phyloP scores from a whole-genome alignment of 2,329 filamentous ascomycete species.

The Xylaria multiplex region DNA sequence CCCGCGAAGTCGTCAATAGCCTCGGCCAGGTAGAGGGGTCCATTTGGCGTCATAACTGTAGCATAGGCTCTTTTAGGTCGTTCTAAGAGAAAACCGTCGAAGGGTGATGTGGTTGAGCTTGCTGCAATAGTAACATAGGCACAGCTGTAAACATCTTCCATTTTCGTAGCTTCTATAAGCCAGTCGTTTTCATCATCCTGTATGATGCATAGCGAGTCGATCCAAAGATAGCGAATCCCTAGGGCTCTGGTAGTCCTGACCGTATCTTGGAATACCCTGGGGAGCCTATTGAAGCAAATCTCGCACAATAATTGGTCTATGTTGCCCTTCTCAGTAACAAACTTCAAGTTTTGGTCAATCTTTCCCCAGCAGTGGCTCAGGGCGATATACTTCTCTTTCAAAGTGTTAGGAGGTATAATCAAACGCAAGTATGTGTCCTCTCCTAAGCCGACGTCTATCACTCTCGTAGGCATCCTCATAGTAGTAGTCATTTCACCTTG shows the following conservation, averaged over 20 bases:
- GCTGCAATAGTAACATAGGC: slow-evolving; percentile 13
- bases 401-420: neutral
- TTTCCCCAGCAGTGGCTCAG: slow-evolving; percentile 21
- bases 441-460: slow-evolving; percentile 9
- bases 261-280: slow-evolving; percentile 8
- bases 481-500: neutral
- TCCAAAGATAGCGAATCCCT: neutral
- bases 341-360: neutral
- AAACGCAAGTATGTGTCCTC: neutral
- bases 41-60: neutral
- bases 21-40: neutral
- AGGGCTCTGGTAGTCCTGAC: too few relatives aligned
- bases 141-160: slow-evolving; percentile 13
- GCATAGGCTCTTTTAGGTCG: neutral
- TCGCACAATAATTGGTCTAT: neutral
- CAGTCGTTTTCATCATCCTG: slow-evolving; percentile 10
- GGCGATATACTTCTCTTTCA: neutral
- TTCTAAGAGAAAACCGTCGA: neutral
- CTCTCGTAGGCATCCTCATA: slow-evolving; percentile 8
- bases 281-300: neutral
- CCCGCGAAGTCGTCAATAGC: slow-evolving; percentile 6
- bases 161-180: slow-evolving; percentile 3
- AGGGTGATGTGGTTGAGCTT: slow-evolving; percentile 7
- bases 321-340: neutral
- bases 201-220: neutral